These are phyloP conservation scores for Rubroshorea leprosula DNA, from an alignment of 345 rosid genomes.

Conservation along the genomic window DNA sequence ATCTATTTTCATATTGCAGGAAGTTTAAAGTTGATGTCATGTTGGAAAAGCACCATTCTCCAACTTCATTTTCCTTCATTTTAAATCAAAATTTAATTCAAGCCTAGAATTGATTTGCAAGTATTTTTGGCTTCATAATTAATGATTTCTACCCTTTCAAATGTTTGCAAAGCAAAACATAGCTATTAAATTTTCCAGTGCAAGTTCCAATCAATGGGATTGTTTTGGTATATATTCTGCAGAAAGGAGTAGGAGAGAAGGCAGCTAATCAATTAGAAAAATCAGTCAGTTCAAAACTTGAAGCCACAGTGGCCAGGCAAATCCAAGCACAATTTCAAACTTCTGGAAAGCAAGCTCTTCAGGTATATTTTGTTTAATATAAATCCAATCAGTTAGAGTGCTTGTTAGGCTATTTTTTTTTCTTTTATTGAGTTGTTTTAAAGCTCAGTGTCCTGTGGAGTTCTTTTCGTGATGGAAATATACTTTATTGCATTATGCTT, in stretches of 20 bases:
- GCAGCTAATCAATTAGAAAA: constrained; percentile 61
- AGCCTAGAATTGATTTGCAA: constrained; percentile 1
- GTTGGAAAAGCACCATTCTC: neutral
- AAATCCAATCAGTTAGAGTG: too few relatives aligned
- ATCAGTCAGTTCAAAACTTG: constrained; percentile 54
- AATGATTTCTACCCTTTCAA: too few relatives aligned
- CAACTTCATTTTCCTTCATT: neutral
- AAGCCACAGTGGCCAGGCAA: constrained; percentile 59
- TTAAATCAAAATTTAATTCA: neutral
- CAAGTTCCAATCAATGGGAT: neutral
- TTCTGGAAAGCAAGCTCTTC: constrained; percentile 73
- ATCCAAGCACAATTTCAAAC: constrained; percentile 73
- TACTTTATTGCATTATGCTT: neutral
- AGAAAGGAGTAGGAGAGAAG: constrained; percentile 76
- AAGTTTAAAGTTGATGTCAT: neutral
- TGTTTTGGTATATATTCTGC: constrained; percentile 22
- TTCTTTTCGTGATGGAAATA: neutral
- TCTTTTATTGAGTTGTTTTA: neutral
- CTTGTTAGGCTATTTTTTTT: neutral
- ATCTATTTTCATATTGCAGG: neutral
- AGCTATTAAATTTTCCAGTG: neutral
- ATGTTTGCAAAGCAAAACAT: neutral
- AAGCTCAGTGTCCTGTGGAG: neutral
- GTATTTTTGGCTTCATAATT: neutral
- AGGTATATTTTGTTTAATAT: constrained; percentile 33